These are phyloP conservation scores for Citropsis articulata DNA, from an alignment of 345 rosid species.

Conservation along the genomic window DNA sequence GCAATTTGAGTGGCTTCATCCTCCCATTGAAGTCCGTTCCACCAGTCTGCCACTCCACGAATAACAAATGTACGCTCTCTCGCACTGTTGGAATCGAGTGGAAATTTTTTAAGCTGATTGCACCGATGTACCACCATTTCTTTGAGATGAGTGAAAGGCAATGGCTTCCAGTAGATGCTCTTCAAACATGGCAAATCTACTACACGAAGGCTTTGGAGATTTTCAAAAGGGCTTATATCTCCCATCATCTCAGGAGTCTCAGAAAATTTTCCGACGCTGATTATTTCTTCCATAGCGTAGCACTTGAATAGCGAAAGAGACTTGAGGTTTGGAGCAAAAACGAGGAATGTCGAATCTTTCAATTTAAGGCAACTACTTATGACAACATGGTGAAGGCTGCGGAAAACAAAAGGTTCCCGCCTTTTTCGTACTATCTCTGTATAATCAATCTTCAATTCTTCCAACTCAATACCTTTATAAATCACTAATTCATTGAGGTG, in stretches of 20 bases:
- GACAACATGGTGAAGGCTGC: not conserved
- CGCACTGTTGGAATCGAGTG: too few species aligned
- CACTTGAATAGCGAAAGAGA: not conserved
- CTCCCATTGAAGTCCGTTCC: too few species aligned
- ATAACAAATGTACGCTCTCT: too few species aligned
- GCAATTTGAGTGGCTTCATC: too few species aligned
- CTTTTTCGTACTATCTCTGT: too few species aligned
- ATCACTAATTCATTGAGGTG: too few species aligned
- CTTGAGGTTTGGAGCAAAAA: not conserved
- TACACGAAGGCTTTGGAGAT: constrained; percentile 2
- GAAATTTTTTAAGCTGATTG: too few species aligned
- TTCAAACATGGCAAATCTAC: constrained; percentile 7
- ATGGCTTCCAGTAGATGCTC: not conserved
- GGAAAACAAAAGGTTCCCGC: not conserved
- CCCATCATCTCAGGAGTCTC: too few species aligned
- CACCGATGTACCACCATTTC: not conserved
- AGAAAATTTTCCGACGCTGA: too few species aligned
- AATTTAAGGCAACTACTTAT: not conserved
- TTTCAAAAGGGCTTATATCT: not conserved
- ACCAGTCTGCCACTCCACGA: too few species aligned
- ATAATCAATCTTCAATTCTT: too few species aligned
- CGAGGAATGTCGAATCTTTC: not conserved
- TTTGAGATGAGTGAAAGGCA: not conserved
- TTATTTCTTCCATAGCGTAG: not conserved
- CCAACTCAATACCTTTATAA: fast-evolving